Evolutionary conservation across 495 filamentous ascomycete species (phyloP), one percentile per base, ranked within the genome.

Genomic region (Glarea lozoyensis): DNA sequence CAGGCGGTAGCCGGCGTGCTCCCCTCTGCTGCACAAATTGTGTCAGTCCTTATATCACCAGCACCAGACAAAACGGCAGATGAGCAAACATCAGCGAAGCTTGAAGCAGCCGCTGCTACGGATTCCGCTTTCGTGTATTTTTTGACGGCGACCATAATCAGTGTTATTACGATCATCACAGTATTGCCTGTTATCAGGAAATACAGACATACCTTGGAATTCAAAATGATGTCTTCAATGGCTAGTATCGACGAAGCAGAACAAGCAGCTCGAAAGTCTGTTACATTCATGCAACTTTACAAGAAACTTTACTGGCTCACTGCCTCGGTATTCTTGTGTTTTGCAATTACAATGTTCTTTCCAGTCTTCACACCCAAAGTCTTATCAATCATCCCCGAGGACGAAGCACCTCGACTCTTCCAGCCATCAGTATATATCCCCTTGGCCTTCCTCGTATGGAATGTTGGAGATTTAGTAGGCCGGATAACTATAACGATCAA

Each of bases 1-100:
- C 92, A 99, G 60, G 93, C 79, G 12, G 69, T 97, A 5, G 88
- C 92, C 1, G 92, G 92, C 23, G 89, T 99, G 3, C 69, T 97
- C 11, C 93, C 92, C 0, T 84, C 84, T 31, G 73, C 95, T 43
- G 84, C 84, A 0, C 90, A 86, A 54, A 92, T 96, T 49, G 54
- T 85, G 29, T 84, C 87, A 1, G 86, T 90, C 21, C 68, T 97
- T 22, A 73, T 78, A 0, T 74, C 89, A 10, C 70, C 80, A n/a
- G 59, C 35, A 17, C 31, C 35, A 13, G 36, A 56, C 42, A 34
- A 40, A 13, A 45, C 40, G 45, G 52, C 15, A 2, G 38, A 40
- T 12, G 10, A 37, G 2, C 13, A 35, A 1, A 20, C 35, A n/a
- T 29, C 42, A 37, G 10, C 19, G 9, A 19, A 24, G 12, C 15